phyloP scores from a whole-genome alignment of 768 basidiomycete genomes.

The Leucosporidium scottii region DNA sequence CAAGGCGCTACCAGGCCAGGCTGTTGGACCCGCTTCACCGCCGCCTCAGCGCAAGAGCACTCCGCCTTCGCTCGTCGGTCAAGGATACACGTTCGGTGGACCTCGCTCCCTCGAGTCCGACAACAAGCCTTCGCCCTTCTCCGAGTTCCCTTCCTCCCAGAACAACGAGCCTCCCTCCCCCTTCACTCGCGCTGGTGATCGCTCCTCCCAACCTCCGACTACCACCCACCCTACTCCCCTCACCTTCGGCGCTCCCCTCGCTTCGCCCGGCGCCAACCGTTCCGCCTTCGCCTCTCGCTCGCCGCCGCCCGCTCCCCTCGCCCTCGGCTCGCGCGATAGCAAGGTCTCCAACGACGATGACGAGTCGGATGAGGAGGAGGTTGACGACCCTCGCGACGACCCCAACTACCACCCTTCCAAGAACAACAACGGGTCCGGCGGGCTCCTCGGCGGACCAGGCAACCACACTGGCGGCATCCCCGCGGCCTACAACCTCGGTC shows the following conservation, averaged over 20 bases:
- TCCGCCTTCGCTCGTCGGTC: not conserved
- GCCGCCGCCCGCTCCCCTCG: constrained; percentile 1
- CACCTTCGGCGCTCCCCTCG: not conserved
- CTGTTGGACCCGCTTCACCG: not conserved
- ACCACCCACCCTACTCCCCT: not conserved
- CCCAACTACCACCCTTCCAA: constrained; percentile 27
- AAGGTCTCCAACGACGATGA: not conserved
- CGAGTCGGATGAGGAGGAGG: constrained; percentile 23
- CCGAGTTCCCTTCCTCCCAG: constrained; percentile 16
- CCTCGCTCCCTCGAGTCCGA: constrained; percentile 7
- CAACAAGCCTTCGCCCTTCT: constrained; percentile 24
- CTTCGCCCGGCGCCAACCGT: not conserved
- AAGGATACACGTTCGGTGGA: constrained; percentile 36
- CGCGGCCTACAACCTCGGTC: constrained; percentile 68
- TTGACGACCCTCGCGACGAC: constrained; percentile 34
- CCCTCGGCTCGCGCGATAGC: constrained; percentile 8
- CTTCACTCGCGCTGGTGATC: constrained; percentile 1
- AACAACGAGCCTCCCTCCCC: not conserved
- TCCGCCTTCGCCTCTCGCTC: constrained; percentile 1
- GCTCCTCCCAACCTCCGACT: not conserved
- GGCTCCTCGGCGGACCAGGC: not conserved
- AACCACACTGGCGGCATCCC: constrained; percentile 47
- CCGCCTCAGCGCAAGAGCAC: not conserved
- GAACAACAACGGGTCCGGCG: not conserved
- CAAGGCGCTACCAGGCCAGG: constrained; percentile 9